Evolutionary conservation across 352 stramenopile species (phyloP), one percentile per base, ranked within the genome.

Genomic region (Phytopythium montanum): DNA sequence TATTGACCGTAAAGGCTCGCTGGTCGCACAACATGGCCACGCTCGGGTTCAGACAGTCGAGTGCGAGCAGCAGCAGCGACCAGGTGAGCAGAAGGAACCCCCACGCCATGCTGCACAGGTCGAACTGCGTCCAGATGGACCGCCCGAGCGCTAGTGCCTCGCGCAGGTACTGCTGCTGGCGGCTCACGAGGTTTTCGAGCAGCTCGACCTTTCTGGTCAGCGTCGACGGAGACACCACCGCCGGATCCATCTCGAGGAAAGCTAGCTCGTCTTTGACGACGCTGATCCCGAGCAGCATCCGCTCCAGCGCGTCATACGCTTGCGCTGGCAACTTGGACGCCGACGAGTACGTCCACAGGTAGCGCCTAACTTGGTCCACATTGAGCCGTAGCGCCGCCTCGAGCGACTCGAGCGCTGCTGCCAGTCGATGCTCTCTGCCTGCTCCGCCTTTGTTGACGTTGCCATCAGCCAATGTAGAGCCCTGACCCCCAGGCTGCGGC

Each of bases 51-150:
- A 31, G 44, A 16, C 45, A 26, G 2, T 57, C 58, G 18, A 25
- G 56, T 29, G 53, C 16, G 21, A 74, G 31, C 8, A 64, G 38
- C 21, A 80, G 46, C 10, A 86, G 66, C 12, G 62, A 54, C 70
- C 73, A 84, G 21, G 65, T 18, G 34, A 92, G 67, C 16, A 92
- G 56, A 19, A 76, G 3, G 39, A 90, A 60, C 13, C 84, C 84
- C 76, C 80, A 90, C 4, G 48, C 65, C 87, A 96, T 96, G 31
- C 66, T 76, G 56, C 66, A 71, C n/a, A 94, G 61, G 56, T 96
- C 86, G 50, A 96, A 96, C 34, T 96, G 87, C 38, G 87, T 96
- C 85, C 87, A 96, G 56, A 94, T 85, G 16, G 83, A 87, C 12
- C 87, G 81, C 9, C 82, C 81, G 3, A 90, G 62, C 4, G 72